Conservation (phyloP, 176 grass and related monocot genomes). For the Melocanna baccifera region DNA sequence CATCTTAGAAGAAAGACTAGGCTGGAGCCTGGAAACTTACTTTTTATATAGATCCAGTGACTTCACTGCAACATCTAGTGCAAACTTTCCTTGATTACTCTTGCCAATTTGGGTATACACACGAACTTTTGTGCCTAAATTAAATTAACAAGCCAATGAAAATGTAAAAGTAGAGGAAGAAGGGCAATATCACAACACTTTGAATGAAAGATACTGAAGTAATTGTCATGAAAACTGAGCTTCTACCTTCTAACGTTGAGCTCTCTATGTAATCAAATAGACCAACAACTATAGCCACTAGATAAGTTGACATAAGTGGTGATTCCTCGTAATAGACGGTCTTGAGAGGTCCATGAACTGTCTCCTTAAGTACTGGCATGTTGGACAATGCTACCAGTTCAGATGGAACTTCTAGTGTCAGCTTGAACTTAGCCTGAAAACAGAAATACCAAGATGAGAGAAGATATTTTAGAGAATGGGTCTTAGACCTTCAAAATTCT, state of each 20-base stretch:
- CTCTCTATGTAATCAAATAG: conserved; percentile 44
- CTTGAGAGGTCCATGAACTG: conserved; percentile 23
- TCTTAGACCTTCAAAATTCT: background rate
- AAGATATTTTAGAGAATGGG: background rate
- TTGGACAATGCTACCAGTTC: conserved; percentile 51
- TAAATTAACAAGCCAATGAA: conserved; percentile 3
- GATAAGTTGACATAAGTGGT: conserved; percentile 65
- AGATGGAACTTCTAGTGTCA: conserved; percentile 45
- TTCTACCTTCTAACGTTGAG: conserved; percentile 31
- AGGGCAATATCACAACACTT: background rate
- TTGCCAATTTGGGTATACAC: conserved; percentile 84
- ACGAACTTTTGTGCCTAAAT: conserved; percentile 65
- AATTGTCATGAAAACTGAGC: background rate
- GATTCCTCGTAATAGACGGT: conserved; percentile 47
- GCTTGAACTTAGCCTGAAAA: conserved; percentile 53
- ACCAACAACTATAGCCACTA: conserved; percentile 55
- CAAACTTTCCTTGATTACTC: conserved; percentile 70
- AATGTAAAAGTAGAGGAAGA: conserved; percentile 5
- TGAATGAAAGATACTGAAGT: background rate
- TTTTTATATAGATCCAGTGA: conserved; percentile 72
- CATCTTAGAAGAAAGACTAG: background rate
- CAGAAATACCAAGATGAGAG: background rate
- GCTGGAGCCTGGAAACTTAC: conserved; percentile 37
- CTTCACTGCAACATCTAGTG: conserved; percentile 72
- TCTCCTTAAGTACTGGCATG: conserved; percentile 47